Evolutionary conservation across 345 rosid genomes (phyloP), one percentile per base, ranked within the genome.

Genomic region (Leavenworthia alabamica): DNA sequence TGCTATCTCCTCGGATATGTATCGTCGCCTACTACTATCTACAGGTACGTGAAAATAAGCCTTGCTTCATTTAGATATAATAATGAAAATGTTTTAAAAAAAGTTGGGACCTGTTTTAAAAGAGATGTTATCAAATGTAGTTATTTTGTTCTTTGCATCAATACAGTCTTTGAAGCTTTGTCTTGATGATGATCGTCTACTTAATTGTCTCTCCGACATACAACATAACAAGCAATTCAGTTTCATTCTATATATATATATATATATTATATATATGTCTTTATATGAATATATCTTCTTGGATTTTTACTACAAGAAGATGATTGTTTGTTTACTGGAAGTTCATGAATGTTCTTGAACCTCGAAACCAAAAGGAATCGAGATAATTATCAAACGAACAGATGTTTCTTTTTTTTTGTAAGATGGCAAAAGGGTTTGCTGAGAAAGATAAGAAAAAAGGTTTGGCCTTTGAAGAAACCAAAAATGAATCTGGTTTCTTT

Each of bases 11-110:
- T 85, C 84, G 0, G 78, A 42, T 56, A 89, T 85, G 75, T 80
- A 85, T 68, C 85, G 83, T 62, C 81, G 77, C 44, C 82, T 83
- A 78, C 95, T 82, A 59, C 80, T 79, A 65, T 85, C 98, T 89
- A 79, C 77, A 41, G 29, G 57, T 64, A 55, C 14, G 51, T 56
- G 45, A n/a, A 36, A 42, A 41, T 8, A 64, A 3, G 41, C 8
- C 41, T 41, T 3, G 7, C 19, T 23, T 68, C 15, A 16, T 58
- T 50, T 59, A 50, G 60, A 49, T 40, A 22, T 4, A 40, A 39
- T 23, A 28, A 29, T 23, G 16, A 36, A 15, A 35, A 11, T 0
- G 27, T 5, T 56, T n/a, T n/a, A n/a, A 15, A 27, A 23, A 23
- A 32, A 50, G 2, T 12, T 50, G 19, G 36, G 56, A 89, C 99